Conservation (phyloP, 1,284 basidiomycete genomes). For the Heterobasidion occidentale region DNA sequence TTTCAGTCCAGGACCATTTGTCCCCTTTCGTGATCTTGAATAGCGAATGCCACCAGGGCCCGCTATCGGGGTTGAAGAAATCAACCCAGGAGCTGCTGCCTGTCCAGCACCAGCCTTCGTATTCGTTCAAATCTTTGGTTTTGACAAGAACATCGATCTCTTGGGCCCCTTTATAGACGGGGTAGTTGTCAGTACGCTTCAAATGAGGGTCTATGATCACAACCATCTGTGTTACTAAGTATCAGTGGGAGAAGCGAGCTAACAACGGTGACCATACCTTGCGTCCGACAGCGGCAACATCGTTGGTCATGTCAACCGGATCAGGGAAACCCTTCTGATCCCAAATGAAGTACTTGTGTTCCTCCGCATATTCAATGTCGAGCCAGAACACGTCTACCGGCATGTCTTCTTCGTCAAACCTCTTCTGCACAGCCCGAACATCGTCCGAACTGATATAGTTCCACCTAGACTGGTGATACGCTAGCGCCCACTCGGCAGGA, state of each 20-base stretch:
- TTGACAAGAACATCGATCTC: conserved; percentile 82
- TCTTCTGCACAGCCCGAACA: conserved; percentile 77
- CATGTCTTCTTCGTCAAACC: conserved; percentile 91
- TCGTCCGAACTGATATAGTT: conserved; percentile 94
- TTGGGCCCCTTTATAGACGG: conserved; percentile 81
- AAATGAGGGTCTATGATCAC: conserved; percentile 96
- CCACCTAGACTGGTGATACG: conserved; percentile 98
- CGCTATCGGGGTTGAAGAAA: conserved; percentile 87
- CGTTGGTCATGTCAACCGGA: conserved; percentile 88
- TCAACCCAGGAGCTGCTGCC: conserved; percentile 96
- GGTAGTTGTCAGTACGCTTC: conserved; percentile 78
- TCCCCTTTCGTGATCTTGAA: conserved; percentile 57
- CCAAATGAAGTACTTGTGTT: conserved; percentile 99
- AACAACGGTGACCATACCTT: conserved; percentile 46
- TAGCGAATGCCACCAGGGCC: conserved; percentile 87
- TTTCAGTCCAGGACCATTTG: conserved; percentile 67
- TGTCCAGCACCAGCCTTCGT: conserved; percentile 98
- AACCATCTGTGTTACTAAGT: conserved; percentile 64
- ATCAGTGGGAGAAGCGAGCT: not conserved
- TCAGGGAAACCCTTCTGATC: conserved; percentile 88
- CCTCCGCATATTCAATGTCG: conserved; percentile 93
- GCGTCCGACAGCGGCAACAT: conserved; percentile 78
- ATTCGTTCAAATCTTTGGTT: conserved; percentile 69
- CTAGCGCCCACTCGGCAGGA: conserved; percentile 88
- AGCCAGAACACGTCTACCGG: conserved; percentile 98